Conservation (phyloP, 176 grass and related monocot genomes). For the Tillandsia leiboldiana region DNA sequence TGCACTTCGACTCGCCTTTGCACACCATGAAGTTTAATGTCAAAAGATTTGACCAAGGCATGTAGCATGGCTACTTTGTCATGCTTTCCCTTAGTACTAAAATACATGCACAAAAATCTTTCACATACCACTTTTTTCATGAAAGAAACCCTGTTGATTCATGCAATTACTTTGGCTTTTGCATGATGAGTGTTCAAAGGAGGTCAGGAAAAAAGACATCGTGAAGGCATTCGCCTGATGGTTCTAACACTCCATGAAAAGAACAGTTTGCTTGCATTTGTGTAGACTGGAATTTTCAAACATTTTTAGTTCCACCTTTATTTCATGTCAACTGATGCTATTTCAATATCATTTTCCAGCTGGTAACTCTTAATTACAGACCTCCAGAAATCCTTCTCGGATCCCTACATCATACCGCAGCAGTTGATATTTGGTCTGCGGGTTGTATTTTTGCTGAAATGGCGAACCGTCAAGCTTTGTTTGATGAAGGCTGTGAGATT, state of each 20-base stretch:
- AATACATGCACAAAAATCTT: no score
- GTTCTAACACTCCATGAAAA: neutral
- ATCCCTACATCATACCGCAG: slow-evolving; percentile 68
- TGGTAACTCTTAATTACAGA: slow-evolving; percentile 89
- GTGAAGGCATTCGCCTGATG: neutral
- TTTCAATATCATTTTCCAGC: slow-evolving; percentile 38
- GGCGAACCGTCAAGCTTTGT: slow-evolving; percentile 75
- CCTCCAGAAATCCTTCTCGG: slow-evolving; percentile 91
- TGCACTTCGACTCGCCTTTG: no score
- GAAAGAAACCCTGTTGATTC: neutral
- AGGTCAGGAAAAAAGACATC: neutral
- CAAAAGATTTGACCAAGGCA: no score
- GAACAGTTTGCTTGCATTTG: neutral
- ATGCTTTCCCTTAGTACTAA: no score
- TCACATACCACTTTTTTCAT: no score
- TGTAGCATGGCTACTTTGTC: no score
- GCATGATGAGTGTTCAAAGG: no score
- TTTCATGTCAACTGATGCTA: slow-evolving; percentile 23
- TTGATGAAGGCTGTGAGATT: slow-evolving; percentile 86
- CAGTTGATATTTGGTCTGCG: slow-evolving; percentile 91
- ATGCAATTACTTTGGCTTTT: neutral
- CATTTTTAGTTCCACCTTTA: slow-evolving; percentile 1
- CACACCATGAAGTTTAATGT: no score
- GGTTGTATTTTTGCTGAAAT: slow-evolving; percentile 98
- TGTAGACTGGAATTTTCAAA: neutral